Evolutionary conservation across 2,329 filamentous ascomycete genomes (phyloP), one percentile per base, ranked within the genome.

Genomic region (Elsinoe perseae): DNA sequence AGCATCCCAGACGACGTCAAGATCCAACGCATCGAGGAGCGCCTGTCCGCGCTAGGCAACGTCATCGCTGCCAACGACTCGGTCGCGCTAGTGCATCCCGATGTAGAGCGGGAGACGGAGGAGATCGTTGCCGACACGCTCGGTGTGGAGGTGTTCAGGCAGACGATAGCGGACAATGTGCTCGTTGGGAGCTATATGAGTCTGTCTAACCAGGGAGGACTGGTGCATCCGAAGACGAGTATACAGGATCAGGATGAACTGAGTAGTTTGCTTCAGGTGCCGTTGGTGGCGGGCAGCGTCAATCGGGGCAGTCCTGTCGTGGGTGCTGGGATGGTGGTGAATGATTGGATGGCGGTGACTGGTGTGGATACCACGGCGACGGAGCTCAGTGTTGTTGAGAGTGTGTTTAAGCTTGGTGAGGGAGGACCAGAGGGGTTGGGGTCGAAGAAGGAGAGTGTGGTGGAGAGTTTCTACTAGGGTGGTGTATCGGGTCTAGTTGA

Each of bases 181-280:
- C 83, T 98, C 25, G 93, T 95, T 34, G 93, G 93, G 59, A 90
- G 85, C 52, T 98, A 98, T 79, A 97, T 97, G 91, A 83, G 87
- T 56, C 80, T 98, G 60, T 92, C 87, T 66, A 98, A 98, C 78
- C 88, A 92, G 73, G 93, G 93, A 63, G 93, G 93, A 10, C 86
- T 98, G 64, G 93, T 98, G 50, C 93, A 98, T 72, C 92, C 93
- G 64, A 96, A 96, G 80, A 97, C 93, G 38, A 87, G 83, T 63
- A 93, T 97, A 68, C 89, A 95, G 74, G 93, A 98, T 73, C 93
- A 98, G 79, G 93, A 98, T 71, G 93, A 98, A 77, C 82, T 98
- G 62, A 91, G 86, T 61, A 91, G 86, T 68, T 76, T 98, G 73
- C 80, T 98, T 61, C 92, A 97, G 75, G 92, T 98, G 34, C 93